Conservation (phyloP, 2,329 filamentous ascomycete genomes). For the Cladosporium sphaerospermum region DNA sequence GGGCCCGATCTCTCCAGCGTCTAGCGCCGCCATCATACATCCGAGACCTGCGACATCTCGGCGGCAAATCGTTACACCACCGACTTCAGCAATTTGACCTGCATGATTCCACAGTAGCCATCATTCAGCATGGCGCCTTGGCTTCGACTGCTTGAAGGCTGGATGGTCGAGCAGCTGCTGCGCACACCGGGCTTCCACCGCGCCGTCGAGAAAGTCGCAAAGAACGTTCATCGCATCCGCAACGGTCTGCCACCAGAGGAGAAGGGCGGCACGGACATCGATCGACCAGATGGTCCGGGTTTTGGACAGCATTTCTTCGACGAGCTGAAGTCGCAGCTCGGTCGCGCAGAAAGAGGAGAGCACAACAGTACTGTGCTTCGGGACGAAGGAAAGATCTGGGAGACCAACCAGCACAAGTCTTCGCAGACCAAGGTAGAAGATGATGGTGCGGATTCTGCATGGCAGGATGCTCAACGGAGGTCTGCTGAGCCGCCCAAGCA, state of each 20-base stretch:
- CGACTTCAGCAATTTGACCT: no score
- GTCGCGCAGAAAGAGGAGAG: slow-evolving; percentile 21
- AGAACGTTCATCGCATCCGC: slow-evolving; percentile 38
- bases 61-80: no score
- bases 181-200: slow-evolving; percentile 50
- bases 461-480: slow-evolving; percentile 19
- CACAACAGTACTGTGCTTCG: slow-evolving; percentile 13
- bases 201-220: slow-evolving; percentile 46
- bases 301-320: slow-evolving; percentile 49
- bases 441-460: slow-evolving; percentile 22
- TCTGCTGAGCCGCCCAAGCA: slow-evolving; percentile 15
- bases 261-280: slow-evolving; percentile 44
- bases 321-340: slow-evolving; percentile 38
- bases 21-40: no score
- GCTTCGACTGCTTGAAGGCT: slow-evolving; percentile 36
- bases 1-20: no score
- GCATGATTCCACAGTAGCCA: background rate
- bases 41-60: no score
- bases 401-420: background rate
- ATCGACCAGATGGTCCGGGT: slow-evolving; percentile 28
- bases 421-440: background rate
- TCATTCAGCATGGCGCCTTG: slow-evolving; percentile 26
- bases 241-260: slow-evolving; percentile 45
- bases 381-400: slow-evolving; percentile 6
- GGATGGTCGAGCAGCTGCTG: slow-evolving; percentile 40